Evolutionary conservation across 2,329 filamentous ascomycete species (phyloP), one percentile per base, ranked within the genome.

Genomic region (Aureobasidium sp.): DNA sequence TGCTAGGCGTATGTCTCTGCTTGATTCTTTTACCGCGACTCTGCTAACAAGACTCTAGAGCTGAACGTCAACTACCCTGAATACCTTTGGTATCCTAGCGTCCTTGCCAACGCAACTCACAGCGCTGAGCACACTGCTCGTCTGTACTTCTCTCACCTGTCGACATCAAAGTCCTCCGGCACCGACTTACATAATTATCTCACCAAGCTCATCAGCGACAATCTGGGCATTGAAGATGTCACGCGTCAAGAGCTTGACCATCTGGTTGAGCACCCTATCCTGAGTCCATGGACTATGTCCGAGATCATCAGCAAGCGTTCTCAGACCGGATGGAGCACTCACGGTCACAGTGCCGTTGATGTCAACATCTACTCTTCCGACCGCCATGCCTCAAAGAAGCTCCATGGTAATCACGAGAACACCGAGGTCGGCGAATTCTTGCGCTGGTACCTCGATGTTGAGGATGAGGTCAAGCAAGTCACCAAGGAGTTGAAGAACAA

Each of bases 311-410:
- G 90, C 68, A 83, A 89, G 5, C 85, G 94, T 64, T 90, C 92
- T 1, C 91, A 96, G 71, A 84, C 96, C 47, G 95, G 94, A 15
- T 99, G 94, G 94, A 87, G 84, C 66, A 96, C 92, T 0, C 93
- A 97, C 73, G 94, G 94, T 31, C 94, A 99, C 64, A 70, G 71
- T 71, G 94, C 88, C 57, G 91, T 94, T 8, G 94, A 99, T 72
- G 94, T 99, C 53, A 99, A 99, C 74, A 90, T 99, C 67, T 99
- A 97, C 77, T 88, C 89, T 58, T 92, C 89, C 0, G 86, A 89
- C 3, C 80, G 84, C 0, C 80, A 83, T 41, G 77, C 79, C 34
- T 84, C 87, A 0, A 81, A 83, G 47, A 79, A 82, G 15, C 80
- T 96, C 7, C 78, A 84, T 3, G 93, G 93, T 8, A 97, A 97